Evolutionary conservation across 352 stramenopile species (phyloP).

Genomic region (Globisporangium lucens): DNA sequence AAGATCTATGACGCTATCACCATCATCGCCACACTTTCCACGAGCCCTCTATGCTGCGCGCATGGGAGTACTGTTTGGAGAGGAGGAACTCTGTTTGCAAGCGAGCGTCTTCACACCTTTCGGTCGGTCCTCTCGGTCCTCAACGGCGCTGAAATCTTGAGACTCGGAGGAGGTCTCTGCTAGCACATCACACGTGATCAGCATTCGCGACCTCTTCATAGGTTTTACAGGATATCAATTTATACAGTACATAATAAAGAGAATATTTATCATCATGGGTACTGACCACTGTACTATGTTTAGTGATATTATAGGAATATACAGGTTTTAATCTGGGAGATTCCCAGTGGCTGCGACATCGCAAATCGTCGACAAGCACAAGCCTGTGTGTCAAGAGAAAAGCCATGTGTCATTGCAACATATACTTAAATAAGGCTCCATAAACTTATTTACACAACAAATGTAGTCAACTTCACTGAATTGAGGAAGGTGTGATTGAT

Average conservation of each 20-base stretch:
- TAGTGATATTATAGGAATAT: neutral
- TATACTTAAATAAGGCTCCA: neutral
- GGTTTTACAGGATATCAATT: neutral
- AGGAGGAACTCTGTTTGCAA: neutral
- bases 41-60: neutral
- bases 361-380: neutral
- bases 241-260: neutral
- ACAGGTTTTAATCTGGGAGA: neutral
- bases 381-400: neutral
- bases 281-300: neutral
- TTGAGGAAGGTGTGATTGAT: neutral
- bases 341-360: neutral
- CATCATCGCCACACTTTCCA: neutral
- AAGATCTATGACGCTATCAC: neutral
- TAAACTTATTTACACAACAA: neutral
- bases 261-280: too few relatives aligned
- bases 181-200: neutral
- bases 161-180: neutral
- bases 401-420: neutral
- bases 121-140: neutral
- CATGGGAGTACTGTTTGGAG: neutral
- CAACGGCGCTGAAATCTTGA: neutral
- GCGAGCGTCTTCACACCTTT: neutral
- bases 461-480: neutral
- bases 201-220: neutral